phyloP scores from a whole-genome alignment of 768 basidiomycete genomes.

The Leccinum variicolor region DNA sequence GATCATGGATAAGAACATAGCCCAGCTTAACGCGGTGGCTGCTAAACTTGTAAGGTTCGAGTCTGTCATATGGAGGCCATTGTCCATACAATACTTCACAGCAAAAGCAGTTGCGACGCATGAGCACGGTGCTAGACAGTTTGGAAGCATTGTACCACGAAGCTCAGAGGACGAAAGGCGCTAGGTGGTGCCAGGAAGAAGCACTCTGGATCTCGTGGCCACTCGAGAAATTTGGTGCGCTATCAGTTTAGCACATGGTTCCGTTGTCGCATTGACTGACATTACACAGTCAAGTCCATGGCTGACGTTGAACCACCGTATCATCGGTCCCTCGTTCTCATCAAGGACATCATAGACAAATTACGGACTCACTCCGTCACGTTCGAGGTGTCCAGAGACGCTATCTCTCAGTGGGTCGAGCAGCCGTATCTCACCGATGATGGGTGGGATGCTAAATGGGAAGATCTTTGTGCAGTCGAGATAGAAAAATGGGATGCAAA shows the following conservation, averaged over 20 bases:
- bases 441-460: constrained; percentile 72
- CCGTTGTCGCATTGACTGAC: constrained; percentile 1
- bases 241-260: not conserved
- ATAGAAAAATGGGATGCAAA: constrained; percentile 63
- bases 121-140: constrained; percentile 60
- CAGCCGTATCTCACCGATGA: constrained; percentile 65
- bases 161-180: constrained; percentile 68
- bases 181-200: constrained; percentile 65
- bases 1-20: constrained; percentile 64
- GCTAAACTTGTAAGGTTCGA: constrained; percentile 57
- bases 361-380: constrained; percentile 64
- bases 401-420: constrained; percentile 63
- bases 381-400: constrained; percentile 66
- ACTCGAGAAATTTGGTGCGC: constrained; percentile 70
- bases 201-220: constrained; percentile 84
- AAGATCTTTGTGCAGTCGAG: constrained; percentile 74
- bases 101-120: constrained; percentile 69
- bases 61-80: not conserved
- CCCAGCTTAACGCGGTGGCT: constrained; percentile 55
- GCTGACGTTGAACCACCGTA: constrained; percentile 59
- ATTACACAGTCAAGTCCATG: constrained; percentile 48
- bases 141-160: constrained; percentile 65
- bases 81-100: constrained; percentile 24
- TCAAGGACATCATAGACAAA: constrained; percentile 51
- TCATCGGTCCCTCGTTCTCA: constrained; percentile 59